Evolutionary conservation across 805 yeast species (phyloP), one percentile per base, ranked within the genome.

Genomic region (Saturnispora quitensis): DNA sequence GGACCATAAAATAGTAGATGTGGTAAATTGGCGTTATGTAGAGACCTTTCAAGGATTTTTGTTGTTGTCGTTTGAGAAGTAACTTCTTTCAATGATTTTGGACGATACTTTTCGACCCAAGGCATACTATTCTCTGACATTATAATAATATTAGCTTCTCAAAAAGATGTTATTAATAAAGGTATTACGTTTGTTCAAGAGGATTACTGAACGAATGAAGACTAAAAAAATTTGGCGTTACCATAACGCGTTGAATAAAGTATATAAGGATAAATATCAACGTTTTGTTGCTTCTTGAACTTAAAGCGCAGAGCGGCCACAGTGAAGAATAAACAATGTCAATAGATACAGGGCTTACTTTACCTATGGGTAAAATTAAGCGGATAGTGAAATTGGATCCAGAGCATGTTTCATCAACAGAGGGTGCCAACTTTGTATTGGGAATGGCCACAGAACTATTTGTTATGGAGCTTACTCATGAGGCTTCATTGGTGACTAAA

Each of bases 81-180:
- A 18, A 93, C 89, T 58, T 93, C 98, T 59, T 82, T 86, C 40
- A 93, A 73, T 45, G 77, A 80, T 64, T 81, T 84, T 13, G 99
- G 99, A 58, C 99, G 88, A 66, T 86, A 86, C 73, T 89, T 89
- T 65, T 89, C 97, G 20, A 89, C 95, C 97, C 97, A 89, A 3
- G 97, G 97, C 61, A 80, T 78, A 60, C 36, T 18, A 20, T 15
- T 13, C 25, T 55, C 58, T n/a, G 50, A 40, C 55, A 55, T 48
- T 9, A 31, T 31, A n/a, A 31, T 10, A 12, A 10, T 31, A 12
- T 31, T 10, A n/a, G 34, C 34, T 13, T 31, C 9, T 27, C 25
- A 22, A 40, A 13, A 15, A 24, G 12, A n/a, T 10, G 25, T 38
- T 9, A 6, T 17, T 38, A 18, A 10, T 9, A 9, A 18, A 18